A percentile compares a stretch with the other conserved stretches of the same genome.
These are phyloP conservation scores for Puccinellia tenuiflora DNA, from an alignment of 176 grass and related monocot genomes.

Conservation along the genomic window DNA sequence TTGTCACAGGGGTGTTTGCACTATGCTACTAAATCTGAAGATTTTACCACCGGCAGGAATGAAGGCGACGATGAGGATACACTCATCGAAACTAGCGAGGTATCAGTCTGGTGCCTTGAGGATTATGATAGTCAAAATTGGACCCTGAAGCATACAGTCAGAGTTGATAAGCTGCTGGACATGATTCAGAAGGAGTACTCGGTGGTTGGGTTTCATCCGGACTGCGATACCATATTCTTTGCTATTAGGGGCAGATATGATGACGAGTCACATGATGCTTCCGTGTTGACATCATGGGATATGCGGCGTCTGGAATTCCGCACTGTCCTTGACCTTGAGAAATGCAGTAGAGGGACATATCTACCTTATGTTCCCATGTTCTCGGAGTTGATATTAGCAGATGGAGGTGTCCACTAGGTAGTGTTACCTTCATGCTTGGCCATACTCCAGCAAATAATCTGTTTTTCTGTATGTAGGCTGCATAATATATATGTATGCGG, in stretches of 20 bases:
- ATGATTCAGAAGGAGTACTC: accelerated
- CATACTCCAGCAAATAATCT: neutral
- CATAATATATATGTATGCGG: neutral
- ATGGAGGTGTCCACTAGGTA: neutral
- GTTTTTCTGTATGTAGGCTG: neutral
- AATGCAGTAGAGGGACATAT: accelerated
- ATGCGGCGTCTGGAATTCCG: neutral
- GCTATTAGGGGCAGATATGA: neutral
- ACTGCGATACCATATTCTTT: neutral
- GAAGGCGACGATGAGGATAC: no score
- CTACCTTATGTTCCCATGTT: neutral
- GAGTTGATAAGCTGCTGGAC: neutral
- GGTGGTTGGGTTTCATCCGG: neutral
- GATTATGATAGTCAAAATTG: no score
- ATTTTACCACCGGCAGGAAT: no score
- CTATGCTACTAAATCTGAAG: neutral
- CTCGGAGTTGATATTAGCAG: neutral
- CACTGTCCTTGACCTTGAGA: neutral
- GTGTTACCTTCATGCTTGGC: neutral
- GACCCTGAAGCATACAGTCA: no score
- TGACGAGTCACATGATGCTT: neutral
- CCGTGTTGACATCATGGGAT: neutral
- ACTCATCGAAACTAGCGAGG: no score
- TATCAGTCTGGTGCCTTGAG: no score
- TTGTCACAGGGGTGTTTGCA: neutral